These are phyloP conservation scores for Cystoderma amianthinum DNA, from an alignment of 768 basidiomycete genomes.

Conservation along the genomic window DNA sequence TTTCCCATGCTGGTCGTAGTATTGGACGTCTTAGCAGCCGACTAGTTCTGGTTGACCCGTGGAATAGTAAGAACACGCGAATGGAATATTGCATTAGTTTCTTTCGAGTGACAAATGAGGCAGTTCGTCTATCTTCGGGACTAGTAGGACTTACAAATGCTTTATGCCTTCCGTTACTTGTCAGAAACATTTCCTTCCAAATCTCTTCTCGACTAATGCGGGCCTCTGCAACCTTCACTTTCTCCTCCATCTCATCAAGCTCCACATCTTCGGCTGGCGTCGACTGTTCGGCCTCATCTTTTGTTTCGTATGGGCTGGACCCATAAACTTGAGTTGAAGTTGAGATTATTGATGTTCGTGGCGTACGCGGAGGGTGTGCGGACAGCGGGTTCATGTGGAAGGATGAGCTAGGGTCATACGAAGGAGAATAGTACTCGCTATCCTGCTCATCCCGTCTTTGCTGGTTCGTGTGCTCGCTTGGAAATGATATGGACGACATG, in stretches of 20 bases:
- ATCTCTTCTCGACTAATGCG: constrained; percentile 59
- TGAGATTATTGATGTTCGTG: constrained; percentile 45
- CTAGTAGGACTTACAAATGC: constrained; percentile 54
- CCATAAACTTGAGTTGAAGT: constrained; percentile 30
- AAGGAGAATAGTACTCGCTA: constrained; percentile 46
- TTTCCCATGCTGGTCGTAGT: constrained; percentile 47
- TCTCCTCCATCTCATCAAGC: constrained; percentile 43
- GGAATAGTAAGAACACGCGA: constrained; percentile 17
- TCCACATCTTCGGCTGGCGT: constrained; percentile 36
- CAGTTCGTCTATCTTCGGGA: background rate
- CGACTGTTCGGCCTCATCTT: constrained; percentile 28
- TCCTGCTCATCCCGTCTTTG: constrained; percentile 36
- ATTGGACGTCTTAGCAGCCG: constrained; percentile 38
- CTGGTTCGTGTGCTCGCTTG: constrained; percentile 30
- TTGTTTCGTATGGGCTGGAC: constrained; percentile 37
- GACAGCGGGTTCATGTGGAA: constrained; percentile 84
- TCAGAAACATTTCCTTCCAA: constrained; percentile 74
- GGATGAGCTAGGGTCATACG: constrained; percentile 51
- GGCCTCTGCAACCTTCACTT: constrained; percentile 32
- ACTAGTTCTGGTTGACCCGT: constrained; percentile 10
- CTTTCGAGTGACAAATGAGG: constrained; percentile 25
- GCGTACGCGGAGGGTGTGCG: constrained; percentile 72
- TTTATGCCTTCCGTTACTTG: constrained; percentile 79
- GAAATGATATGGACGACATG: constrained; percentile 71
- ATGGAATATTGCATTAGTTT: constrained; percentile 87